Evolutionary conservation across 176 grass and related monocot genomes (phyloP), one percentile per base, ranked within the genome.

Genomic region (Melocanna baccifera): DNA sequence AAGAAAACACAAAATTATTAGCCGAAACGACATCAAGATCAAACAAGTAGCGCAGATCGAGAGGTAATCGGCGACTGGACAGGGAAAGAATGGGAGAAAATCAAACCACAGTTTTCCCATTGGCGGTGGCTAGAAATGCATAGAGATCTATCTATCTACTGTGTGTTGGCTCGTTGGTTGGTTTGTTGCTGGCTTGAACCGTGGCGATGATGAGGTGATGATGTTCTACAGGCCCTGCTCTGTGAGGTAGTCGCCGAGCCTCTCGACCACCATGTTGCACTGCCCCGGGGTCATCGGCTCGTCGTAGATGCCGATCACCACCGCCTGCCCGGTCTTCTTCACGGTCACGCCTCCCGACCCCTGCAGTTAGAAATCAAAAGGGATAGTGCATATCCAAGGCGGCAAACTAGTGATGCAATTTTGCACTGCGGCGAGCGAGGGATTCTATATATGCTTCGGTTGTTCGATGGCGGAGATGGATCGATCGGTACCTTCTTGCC

Each of bases 251-350:
- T 97, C 92, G 28, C 95, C 95, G 53, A 97, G 90, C 87, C 84
- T 91, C 87, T 97, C 95, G 39, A 97, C 92, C 72, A 97, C 86
- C 86, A 97, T 62, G 84, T 91, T 97, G 86, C 95, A 97, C 76
- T 94, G 95, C 0, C 92, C 92, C 9, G 91, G 91, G 61, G 95
- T 94, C 95, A 94, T 97, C 26, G 95, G 95, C 86, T 97, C 92
- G 52, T 97, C 95, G 47, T 97, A 97, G 78, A 97, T 88, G 78
- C 95, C 95, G 28, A 97, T 69, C 75, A 97, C 90, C 51, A 93
- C 41, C 62, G 88, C 90, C 88, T 94, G 91, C 20, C 66, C 92
- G 14, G 95, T 97, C 87, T 97, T 97, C 72, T 97, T 97, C 58
- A 97, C 41, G 53, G 92, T 94, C 28, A 97, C 19, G 48, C 95